Percentiles rank a stretch among this genome's conserved stretches.
phyloP scores from a whole-genome alignment of 2,329 filamentous ascomycete genomes.

The Colletotrichum caudatum region DNA sequence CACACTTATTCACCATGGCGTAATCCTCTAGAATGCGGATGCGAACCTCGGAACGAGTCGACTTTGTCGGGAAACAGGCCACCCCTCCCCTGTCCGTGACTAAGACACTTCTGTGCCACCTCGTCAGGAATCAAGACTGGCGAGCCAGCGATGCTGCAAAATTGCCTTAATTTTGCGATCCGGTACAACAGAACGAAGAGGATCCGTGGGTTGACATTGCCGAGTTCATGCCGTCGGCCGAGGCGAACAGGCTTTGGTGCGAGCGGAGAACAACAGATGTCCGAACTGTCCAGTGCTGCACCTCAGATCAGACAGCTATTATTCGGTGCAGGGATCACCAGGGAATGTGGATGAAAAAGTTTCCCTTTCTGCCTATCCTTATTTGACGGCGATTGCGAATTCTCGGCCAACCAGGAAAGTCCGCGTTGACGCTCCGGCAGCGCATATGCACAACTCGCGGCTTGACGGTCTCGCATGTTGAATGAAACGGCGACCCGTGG shows the following conservation, averaged over 20 bases:
- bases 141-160: neutral
- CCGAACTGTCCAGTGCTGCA: neutral
- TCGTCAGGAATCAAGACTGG: slow-evolving; percentile 20
- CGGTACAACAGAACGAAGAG: slow-evolving; percentile 11
- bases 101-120: slow-evolving; percentile 14
- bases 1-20: neutral
- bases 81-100: neutral
- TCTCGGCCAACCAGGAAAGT: neutral
- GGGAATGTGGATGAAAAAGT: neutral
- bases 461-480: slow-evolving; percentile 22
- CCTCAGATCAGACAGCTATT: slow-evolving; percentile 16
- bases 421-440: slow-evolving; percentile 5
- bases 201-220: neutral
- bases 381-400: slow-evolving; percentile 1
- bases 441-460: slow-evolving; percentile 14
- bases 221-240: slow-evolving; percentile 24
- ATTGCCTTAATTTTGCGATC: neutral
- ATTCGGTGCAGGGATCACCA: neutral
- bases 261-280: neutral
- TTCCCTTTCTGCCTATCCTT: neutral
- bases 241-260: slow-evolving; percentile 6
- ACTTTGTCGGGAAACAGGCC: neutral
- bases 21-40: neutral
- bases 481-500: slow-evolving; percentile 7
- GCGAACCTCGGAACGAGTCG: neutral